phyloP scores from a whole-genome alignment of 257 asterid species.

The Solanum appendiculatum region DNA sequence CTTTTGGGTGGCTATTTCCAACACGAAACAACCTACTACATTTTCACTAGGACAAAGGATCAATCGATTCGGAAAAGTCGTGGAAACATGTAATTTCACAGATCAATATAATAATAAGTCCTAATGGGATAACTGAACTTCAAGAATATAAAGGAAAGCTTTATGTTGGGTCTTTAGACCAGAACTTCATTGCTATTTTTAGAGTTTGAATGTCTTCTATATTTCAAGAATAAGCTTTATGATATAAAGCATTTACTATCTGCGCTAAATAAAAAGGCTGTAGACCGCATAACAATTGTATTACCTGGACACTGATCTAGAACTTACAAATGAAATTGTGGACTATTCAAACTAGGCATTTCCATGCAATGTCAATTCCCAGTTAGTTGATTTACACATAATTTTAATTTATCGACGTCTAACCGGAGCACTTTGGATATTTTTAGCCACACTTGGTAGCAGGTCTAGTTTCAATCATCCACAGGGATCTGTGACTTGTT shows the following conservation, averaged over 20 bases:
- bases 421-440: neutral
- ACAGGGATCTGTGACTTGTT: neutral
- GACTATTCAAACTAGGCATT: neutral
- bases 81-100: conserved; percentile 2
- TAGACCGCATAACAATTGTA: neutral
- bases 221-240: neutral
- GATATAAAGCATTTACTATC: neutral
- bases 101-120: too few relatives aligned
- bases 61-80: conserved; percentile 1
- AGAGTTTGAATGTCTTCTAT: neutral
- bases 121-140: neutral
- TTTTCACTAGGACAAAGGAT: conserved; percentile 18
- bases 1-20: too few relatives aligned
- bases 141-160: neutral
- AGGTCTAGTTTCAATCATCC: neutral
- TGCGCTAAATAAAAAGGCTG: neutral
- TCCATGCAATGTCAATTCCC: neutral
- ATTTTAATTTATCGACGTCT: neutral
- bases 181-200: neutral
- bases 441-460: neutral
- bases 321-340: too few relatives aligned
- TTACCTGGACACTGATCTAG: neutral
- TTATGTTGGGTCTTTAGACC: neutral
- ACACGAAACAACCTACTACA: conserved; percentile 12
- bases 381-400: neutral